Percentiles rank a stretch among this genome's conserved stretches.
Evolutionary conservation across 345 rosid genomes (phyloP).

Genomic region (Viola odorata): DNA sequence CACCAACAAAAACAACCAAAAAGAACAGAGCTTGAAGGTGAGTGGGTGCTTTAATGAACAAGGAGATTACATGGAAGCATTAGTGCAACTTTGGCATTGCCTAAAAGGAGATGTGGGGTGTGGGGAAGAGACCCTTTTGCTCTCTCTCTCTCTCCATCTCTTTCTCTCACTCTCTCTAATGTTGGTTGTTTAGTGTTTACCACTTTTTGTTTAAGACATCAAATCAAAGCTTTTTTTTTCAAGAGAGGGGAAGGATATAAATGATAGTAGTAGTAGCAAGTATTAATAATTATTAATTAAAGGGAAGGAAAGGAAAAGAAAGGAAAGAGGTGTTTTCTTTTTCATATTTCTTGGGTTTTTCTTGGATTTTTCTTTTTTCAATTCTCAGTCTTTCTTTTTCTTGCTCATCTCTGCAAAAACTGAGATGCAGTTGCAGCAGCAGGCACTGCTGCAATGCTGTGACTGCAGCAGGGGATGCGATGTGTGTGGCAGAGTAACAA

Average conservation of each 20-base stretch:
- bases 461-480: conserved; percentile 24
- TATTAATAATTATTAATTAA: background rate
- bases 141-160: background rate
- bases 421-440: conserved; percentile 12
- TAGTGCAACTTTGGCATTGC: conserved; percentile 27
- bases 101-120: conserved; percentile 11
- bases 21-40: background rate
- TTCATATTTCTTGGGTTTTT: background rate
- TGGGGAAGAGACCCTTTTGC: background rate
- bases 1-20: background rate
- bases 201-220: conserved; percentile 19
- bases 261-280: background rate
- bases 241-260: conserved; percentile 2
- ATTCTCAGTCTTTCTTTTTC: background rate
- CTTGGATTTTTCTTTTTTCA: background rate
- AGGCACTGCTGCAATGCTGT: conserved; percentile 38
- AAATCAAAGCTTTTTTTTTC: conserved; percentile 30
- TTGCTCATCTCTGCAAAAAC: conserved; percentile 21
- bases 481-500: conserved; percentile 21
- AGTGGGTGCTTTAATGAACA: conserved; percentile 2
- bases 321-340: conserved; percentile 6
- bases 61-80: conserved; percentile 41
- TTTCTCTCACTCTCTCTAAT: background rate
- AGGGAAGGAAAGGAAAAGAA: background rate
- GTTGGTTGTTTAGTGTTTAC: background rate